These are phyloP conservation scores for Pogostemon cablin DNA, from an alignment of 257 asterid species.

Conservation along the genomic window DNA sequence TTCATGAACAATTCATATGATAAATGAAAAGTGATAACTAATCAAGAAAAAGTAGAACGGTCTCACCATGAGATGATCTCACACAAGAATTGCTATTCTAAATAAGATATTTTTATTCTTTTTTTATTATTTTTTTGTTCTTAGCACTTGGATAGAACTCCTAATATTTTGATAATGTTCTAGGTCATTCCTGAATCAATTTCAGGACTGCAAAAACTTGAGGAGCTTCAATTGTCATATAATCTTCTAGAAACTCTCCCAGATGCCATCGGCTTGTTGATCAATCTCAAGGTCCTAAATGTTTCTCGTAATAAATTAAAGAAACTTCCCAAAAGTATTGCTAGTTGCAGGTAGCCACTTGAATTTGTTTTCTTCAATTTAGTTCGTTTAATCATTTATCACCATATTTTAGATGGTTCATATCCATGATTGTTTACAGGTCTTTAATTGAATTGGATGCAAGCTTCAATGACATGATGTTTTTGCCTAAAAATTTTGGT, in stretches of 20 bases:
- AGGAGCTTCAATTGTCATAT: slow-evolving; percentile 61
- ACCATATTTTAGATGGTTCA: background rate
- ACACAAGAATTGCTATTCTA: too few species aligned
- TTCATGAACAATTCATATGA: too few species aligned
- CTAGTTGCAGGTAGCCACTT: slow-evolving; percentile 57
- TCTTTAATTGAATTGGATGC: slow-evolving; percentile 65
- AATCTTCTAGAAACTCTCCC: slow-evolving; percentile 60
- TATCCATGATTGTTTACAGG: slow-evolving; percentile 36
- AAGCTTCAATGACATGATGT: slow-evolving; percentile 57
- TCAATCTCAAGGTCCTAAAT: slow-evolving; percentile 52
- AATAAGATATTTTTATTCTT: too few species aligned
- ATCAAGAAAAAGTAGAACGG: too few species aligned
- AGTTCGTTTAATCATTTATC: background rate
- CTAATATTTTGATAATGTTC: slow-evolving; percentile 15
- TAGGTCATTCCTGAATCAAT: slow-evolving; percentile 69
- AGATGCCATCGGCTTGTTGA: slow-evolving; percentile 58
- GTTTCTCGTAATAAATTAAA: slow-evolving; percentile 60
- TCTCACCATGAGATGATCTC: too few species aligned
- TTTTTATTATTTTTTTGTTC: too few species aligned
- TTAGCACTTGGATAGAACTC: background rate
- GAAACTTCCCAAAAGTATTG: slow-evolving; percentile 66
- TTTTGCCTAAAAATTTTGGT: slow-evolving; percentile 63
- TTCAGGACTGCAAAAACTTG: slow-evolving; percentile 53
- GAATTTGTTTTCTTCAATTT: background rate
- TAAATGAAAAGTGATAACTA: too few species aligned